phyloP scores from a whole-genome alignment of 352 stramenopile genomes.

The Elongisporangium prolatum region DNA sequence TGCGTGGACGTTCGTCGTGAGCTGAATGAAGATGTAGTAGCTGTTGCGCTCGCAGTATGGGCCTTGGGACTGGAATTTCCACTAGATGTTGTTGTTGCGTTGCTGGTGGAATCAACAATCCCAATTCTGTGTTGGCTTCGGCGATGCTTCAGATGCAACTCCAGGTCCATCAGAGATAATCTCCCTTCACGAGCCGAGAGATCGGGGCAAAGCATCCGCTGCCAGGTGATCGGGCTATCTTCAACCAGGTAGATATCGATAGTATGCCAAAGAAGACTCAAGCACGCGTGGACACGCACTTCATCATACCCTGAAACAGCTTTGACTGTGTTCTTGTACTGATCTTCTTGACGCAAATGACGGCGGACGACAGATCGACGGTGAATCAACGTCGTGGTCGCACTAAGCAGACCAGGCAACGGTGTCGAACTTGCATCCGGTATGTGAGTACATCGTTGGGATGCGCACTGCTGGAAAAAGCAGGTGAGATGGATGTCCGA shows the following conservation, averaged over 20 bases:
- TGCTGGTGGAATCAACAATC: constrained; percentile 7
- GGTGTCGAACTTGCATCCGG: too few species aligned
- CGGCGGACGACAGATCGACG: constrained; percentile 21
- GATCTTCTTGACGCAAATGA: background rate
- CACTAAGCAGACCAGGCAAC: constrained; percentile 16
- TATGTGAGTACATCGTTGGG: background rate
- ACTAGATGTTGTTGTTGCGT: constrained; percentile 5
- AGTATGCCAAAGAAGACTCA: constrained; percentile 43
- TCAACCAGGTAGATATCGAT: constrained; percentile 48
- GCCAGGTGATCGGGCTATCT: constrained; percentile 16
- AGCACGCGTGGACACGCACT: constrained; percentile 46
- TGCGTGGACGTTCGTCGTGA: constrained; percentile 12
- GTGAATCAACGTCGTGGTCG: constrained; percentile 38
- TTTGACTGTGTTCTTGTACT: background rate
- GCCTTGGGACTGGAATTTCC: constrained; percentile 12
- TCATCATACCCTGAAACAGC: constrained; percentile 28
- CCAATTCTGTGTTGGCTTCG: constrained; percentile 35
- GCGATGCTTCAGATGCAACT: constrained; percentile 50
- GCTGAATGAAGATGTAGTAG: background rate
- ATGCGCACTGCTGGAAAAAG: constrained; percentile 32
- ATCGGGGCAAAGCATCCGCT: constrained; percentile 52
- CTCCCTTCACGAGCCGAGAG: constrained; percentile 28
- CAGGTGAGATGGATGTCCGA: constrained; percentile 30
- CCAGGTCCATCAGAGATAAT: constrained; percentile 43
- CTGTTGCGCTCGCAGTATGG: background rate